phyloP scores from a whole-genome alignment of 106 monocot genomes.

The Dendrobium huoshanense region DNA sequence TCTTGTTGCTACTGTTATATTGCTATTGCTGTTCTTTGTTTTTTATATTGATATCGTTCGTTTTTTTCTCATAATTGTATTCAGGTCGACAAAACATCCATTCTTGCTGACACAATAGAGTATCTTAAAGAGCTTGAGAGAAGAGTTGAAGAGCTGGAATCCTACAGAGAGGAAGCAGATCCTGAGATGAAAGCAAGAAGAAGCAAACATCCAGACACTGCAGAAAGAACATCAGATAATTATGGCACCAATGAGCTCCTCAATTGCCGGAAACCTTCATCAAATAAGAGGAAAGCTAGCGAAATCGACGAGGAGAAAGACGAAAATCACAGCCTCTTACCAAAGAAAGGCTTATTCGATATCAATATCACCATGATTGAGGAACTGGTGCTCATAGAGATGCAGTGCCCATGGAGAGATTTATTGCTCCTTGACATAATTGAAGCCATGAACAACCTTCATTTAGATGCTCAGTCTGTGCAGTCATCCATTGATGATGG shows the following conservation, averaged over 20 bases:
- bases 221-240: conserved; percentile 72
- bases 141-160: conserved; percentile 69
- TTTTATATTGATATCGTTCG: too few species aligned
- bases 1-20: too few species aligned
- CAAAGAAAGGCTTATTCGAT: conserved; percentile 29
- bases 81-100: conserved; percentile 67
- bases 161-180: conserved; percentile 24
- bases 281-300: conserved; percentile 46
- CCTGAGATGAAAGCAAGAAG: conserved; percentile 19
- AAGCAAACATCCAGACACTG: conserved; percentile 35
- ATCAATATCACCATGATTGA: conserved; percentile 58
- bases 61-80: not conserved
- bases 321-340: conserved; percentile 20
- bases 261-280: conserved; percentile 8
- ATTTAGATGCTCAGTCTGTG: conserved; percentile 61
- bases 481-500: conserved; percentile 50
- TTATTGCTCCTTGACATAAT: conserved; percentile 61
- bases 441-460: conserved; percentile 50
- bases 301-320: conserved; percentile 16
- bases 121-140: conserved; percentile 75
- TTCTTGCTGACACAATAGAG: conserved; percentile 61
- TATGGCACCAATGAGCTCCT: conserved; percentile 23
- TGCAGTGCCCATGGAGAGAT: conserved; percentile 78
- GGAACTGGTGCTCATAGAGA: conserved; percentile 47
- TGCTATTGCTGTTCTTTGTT: too few species aligned